Evolutionary conservation across 805 yeast genomes (phyloP), one percentile per base, ranked within the genome.

Genomic region (Saccharomycopsis amapae): DNA sequence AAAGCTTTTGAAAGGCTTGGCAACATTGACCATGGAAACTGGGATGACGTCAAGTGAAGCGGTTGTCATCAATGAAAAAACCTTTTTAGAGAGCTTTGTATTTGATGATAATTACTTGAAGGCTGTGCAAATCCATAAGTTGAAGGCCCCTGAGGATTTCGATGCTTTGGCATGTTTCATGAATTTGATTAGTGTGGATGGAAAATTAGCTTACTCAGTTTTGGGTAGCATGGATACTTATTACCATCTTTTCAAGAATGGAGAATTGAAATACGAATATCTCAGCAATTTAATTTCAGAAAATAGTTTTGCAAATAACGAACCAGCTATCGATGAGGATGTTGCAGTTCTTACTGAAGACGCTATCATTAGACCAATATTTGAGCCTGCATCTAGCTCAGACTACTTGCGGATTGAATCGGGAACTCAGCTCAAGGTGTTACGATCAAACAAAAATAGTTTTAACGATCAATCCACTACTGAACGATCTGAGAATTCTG

Each of bases 381-480:
- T 72, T 42, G 81, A 78, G 49, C 59, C 64, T 4, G 74, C 65
- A 39, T 58, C 62, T 19, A 67, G 46, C 31, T 19, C 64, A 38
- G 73, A 73, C 17, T 60, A 66, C 19, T 52, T 77, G 34, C 65
- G 66, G 13, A 56, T 78, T 19, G 73, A 75, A 2, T 58, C 65
- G 50, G 79, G 80, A 2, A 84, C 95, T 0, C 74, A 69, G 45
- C 97, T 90, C 2, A 81, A 82, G 53, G 62, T 85, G 2, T 62
- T 89, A 25, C 79, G 86, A 1, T 68, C 76, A 3, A 57, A 65
- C 2, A 62, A 65, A 12, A 62, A 42, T 18, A 56, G 38, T 18
- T 22, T 24, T 37, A 44, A 44, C 12, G 39, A 36, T 5, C 32
- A 33, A 32, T 41, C 30, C 19, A 33, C 10, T 18, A 23, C 19